A percentile compares a stretch with the other conserved stretches of the same genome.
Evolutionary conservation across 768 basidiomycete genomes (phyloP).

Genomic region (Auricularia heimuer): DNA sequence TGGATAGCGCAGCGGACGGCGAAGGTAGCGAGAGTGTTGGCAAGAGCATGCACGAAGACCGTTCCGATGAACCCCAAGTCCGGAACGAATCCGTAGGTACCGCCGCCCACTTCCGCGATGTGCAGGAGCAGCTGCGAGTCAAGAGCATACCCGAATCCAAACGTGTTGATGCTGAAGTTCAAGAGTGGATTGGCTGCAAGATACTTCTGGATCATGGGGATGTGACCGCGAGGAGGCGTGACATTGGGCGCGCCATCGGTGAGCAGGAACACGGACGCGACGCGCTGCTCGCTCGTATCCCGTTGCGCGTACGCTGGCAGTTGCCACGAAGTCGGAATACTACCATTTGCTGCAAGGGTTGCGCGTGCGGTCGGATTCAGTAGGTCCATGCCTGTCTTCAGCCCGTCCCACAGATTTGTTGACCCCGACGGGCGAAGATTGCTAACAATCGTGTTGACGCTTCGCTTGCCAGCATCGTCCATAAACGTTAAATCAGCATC

Average conservation of each 20-base stretch:
- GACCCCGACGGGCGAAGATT: slow-evolving; percentile 4
- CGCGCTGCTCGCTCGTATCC: not conserved
- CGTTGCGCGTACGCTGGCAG: not conserved
- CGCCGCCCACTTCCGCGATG: slow-evolving; percentile 8
- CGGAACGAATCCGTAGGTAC: slow-evolving; percentile 7
- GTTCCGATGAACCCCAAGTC: slow-evolving; percentile 13
- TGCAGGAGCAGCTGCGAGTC: slow-evolving; percentile 10
- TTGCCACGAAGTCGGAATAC: not conserved
- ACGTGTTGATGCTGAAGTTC: slow-evolving; percentile 10
- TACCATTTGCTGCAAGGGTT: not conserved
- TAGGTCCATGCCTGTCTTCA: slow-evolving; percentile 11
- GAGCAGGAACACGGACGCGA: slow-evolving; percentile 11
- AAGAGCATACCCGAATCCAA: slow-evolving; percentile 13
- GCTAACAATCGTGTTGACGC: slow-evolving; percentile 4
- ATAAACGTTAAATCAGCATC: slow-evolving; percentile 7
- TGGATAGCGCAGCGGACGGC: slow-evolving; percentile 2
- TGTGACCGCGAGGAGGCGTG: slow-evolving; percentile 11
- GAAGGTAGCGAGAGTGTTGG: slow-evolving; percentile 11
- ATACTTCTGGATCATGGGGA: slow-evolving; percentile 10
- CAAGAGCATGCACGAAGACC: slow-evolving; percentile 12
- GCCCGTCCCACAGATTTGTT: slow-evolving; percentile 13
- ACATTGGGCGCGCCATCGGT: slow-evolving; percentile 13
- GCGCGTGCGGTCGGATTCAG: slow-evolving; percentile 4
- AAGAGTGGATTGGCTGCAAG: slow-evolving; percentile 9
- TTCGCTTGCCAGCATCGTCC: slow-evolving; percentile 6